Conservation (phyloP, 495 filamentous ascomycete species). For the Hypoxylon cercidicola region DNA sequence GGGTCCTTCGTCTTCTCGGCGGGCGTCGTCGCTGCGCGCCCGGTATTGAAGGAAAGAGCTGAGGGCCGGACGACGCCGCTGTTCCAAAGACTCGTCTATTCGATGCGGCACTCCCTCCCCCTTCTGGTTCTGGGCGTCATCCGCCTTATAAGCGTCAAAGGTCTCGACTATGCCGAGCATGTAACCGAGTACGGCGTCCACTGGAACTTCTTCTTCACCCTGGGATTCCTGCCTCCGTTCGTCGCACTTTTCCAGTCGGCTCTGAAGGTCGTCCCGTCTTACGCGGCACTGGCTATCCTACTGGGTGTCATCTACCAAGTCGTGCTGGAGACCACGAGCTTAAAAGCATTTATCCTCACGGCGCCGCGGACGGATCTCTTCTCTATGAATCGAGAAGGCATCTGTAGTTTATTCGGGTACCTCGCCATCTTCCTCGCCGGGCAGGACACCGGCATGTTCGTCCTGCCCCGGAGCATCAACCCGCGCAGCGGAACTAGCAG, state of each 20-base stretch:
- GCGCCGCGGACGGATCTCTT: conserved; percentile 80
- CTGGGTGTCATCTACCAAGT: conserved; percentile 75
- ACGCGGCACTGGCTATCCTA: conserved; percentile 73
- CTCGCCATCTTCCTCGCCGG: conserved; percentile 94
- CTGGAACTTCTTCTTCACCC: conserved; percentile 99
- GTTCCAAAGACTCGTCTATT: conserved; percentile 63
- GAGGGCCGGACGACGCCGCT: conserved; percentile 61
- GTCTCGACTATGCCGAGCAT: conserved; percentile 95
- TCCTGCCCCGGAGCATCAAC: conserved; percentile 71
- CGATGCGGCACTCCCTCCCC: conserved; percentile 83
- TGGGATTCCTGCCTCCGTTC: conserved; percentile 88
- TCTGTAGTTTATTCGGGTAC: conserved; percentile 94
- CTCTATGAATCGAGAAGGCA: conserved; percentile 90
- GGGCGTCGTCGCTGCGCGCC: conserved; percentile 88
- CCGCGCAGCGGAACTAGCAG: conserved; percentile 47
- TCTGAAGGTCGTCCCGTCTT: conserved; percentile 71
- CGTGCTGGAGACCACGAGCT: conserved; percentile 75
- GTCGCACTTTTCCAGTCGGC: conserved; percentile 84
- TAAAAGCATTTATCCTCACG: conserved; percentile 87
- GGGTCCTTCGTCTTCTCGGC: conserved; percentile 97
- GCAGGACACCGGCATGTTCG: conserved; percentile 79
- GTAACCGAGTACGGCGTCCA: conserved; percentile 98
- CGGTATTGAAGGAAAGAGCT: conserved; percentile 78
- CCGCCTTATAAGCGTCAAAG: conserved; percentile 88
- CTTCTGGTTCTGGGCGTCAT: conserved; percentile 83